Base-by-base conservation (phyloP, 768 basidiomycete genomes). In the Mrakia gelida region DNA sequence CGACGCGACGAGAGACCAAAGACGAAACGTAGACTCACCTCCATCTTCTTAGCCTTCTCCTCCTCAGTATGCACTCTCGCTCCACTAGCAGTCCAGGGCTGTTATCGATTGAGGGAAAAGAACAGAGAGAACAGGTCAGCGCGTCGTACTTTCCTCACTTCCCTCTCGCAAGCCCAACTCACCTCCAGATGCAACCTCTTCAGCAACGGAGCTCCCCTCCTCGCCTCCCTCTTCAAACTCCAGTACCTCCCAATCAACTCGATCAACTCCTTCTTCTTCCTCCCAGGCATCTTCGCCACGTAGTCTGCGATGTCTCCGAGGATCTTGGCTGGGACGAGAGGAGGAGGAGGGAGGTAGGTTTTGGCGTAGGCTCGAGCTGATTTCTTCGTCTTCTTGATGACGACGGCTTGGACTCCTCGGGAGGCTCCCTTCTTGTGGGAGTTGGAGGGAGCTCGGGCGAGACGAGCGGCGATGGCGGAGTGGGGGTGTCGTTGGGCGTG, bases 191-290 rank as follows among this genome's bases (percentile, higher is more conserved):
- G 95, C 77, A 99, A 83, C 74, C 97, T 83, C 85, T 98, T 98
- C 80, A 99, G 84, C 79, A 98, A 84, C 16, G 97, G 96, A 13
- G 97, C 97, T 6, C 97, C 97, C 59, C 96, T 85, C 79, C 97
- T 88, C 1, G 90, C 93, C 83, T 98, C 96, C 6, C 97, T 87
- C 85, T 99, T 98, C 84, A 99, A 84, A 85, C 97, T 98, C 97
- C 97, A 99, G 82, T 98, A 99, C 82, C 90, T 89, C 82, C 92
- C 95, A 45, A 95, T 87, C 81, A 89, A 84, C 70, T 90, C 88
- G 18, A 98, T 85, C 75, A 95, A 92, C 65, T 92, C 91, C 4
- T 85, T 81, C 82, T 92, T 93, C 83, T 92, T 94, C 79, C 91
- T 86, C 6, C 97, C 86, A 45, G 84, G 86, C 61, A 96, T 86